Evolutionary conservation across 345 rosid genomes (phyloP).

Genomic region (Dimocarpus longan): DNA sequence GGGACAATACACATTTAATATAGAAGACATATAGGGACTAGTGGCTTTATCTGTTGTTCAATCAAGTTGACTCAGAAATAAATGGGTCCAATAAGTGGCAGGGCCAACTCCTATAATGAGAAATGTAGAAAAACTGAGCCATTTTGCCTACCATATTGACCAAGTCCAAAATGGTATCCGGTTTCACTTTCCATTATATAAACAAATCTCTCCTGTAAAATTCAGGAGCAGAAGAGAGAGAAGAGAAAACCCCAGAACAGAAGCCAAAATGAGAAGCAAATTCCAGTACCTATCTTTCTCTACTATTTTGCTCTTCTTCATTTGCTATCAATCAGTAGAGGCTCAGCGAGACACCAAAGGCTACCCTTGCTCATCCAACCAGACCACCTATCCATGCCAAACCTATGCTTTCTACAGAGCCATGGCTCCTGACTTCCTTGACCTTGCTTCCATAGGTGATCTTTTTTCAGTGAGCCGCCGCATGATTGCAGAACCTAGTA

Average conservation of each 20-base stretch:
- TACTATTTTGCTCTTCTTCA: conserved; percentile 29
- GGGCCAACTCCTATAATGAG: background rate
- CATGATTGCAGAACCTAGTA: conserved; percentile 63
- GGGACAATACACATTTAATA: background rate
- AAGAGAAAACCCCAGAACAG: background rate
- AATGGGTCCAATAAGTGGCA: background rate
- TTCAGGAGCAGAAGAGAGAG: background rate
- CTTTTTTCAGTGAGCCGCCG: conserved; percentile 62
- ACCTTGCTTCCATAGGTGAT: conserved; percentile 61
- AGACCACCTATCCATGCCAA: conserved; percentile 53
- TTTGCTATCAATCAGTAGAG: conserved; percentile 16
- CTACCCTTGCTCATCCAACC: conserved; percentile 40
- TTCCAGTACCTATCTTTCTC: conserved; percentile 17
- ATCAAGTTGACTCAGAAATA: background rate
- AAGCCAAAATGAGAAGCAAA: conserved; percentile 23
- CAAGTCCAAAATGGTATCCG: background rate
- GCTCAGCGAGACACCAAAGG: conserved; percentile 55
- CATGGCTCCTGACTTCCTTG: conserved; percentile 43
- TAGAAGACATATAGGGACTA: background rate
- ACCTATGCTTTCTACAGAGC: conserved; percentile 62
- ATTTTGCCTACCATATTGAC: background rate
- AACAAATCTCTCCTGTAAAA: background rate
- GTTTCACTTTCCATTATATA: background rate
- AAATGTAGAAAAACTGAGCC: background rate
- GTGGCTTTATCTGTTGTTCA: background rate